Evolutionary conservation across 202 grass and related monocot species (phyloP), one percentile per base, ranked within the genome.

Genomic region (Hordeum pubiflorum): DNA sequence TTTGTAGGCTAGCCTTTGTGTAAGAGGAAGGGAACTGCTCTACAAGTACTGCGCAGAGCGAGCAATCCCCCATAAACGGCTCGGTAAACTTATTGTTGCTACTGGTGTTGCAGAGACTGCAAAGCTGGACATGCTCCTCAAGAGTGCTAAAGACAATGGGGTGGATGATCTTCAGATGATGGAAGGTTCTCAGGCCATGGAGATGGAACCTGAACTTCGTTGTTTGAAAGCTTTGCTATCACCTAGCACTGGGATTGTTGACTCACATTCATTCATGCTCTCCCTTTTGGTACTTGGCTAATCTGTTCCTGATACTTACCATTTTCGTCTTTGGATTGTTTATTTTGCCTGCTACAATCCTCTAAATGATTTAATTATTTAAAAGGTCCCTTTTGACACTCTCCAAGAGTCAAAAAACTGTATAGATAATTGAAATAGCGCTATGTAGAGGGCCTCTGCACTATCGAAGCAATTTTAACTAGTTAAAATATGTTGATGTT

Each of bases 241-340:
- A 82, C 88, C 95, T 77, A 89, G 86, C 59, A 89, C 92, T 31
- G 95, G 95, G 76, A 97, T 97, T 72, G 43, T 97, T 52, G 95
- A 94, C 63, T 94, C 95, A 76, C 95, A 97, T 81, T 89, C 88
- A 38, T 41, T 97, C 41, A 97, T 94, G 92, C 79, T 97, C 23
- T 94, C 92, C 21, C 89, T 98, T 86, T 79, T 94, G 92, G 92
- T 98, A 91, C 10, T 69, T 87, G 39, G 5, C 12, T 34, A 83
- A 63, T 63, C 48, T 63, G 3, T 29, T 75, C 18, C 70, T 79
- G 20, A 44, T n/a, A 9, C 20, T 48, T 77, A 20, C 13, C 68
- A 50, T 18, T 68, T 66, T 11, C 58, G 1, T 57, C 7, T 20
- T 44, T 60, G 4, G 5, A 26, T 61, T 69, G 23, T 69, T 84